A percentile compares a stretch with the other conserved stretches of the same genome.
These are phyloP conservation scores for Irpex sp. DNA, from an alignment of 1,284 basidiomycete species.

Conservation along the genomic window DNA sequence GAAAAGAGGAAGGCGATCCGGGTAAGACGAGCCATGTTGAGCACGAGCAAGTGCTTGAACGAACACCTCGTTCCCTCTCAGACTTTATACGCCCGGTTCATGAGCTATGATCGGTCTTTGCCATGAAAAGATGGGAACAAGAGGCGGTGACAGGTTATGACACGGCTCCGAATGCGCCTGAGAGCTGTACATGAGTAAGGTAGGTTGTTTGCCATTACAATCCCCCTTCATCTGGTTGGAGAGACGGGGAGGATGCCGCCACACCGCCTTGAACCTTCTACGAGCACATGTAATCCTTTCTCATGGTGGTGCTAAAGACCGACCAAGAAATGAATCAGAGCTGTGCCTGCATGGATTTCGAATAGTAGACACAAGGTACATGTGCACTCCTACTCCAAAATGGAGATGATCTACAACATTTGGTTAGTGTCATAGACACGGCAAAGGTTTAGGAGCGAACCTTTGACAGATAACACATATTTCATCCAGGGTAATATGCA, in stretches of 20 bases:
- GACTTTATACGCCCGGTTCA: not conserved
- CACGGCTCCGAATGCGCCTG: not conserved
- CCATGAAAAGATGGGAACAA: not conserved
- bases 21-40: constrained; percentile 1
- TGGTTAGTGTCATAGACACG: not conserved
- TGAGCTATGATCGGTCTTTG: not conserved
- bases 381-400: not conserved
- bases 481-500: too few species aligned
- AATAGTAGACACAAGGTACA: not conserved
- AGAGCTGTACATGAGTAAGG: not conserved
- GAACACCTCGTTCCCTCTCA: not conserved
- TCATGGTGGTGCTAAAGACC: not conserved
- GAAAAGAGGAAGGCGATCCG: not conserved
- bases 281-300: not conserved
- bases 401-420: not conserved
- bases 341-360: not conserved
- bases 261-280: not conserved
- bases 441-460: not conserved
- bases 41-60: not conserved
- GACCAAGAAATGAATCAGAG: not conserved
- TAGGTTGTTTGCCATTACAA: not conserved
- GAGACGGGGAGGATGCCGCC: not conserved
- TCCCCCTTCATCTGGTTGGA: not conserved
- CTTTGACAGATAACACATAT: not conserved
- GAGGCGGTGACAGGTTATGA: not conserved